A percentile compares a stretch with the other conserved stretches of the same genome.
These are phyloP conservation scores for Naganishia vishniacii DNA, from an alignment of 768 basidiomycete genomes.

Conservation along the genomic window DNA sequence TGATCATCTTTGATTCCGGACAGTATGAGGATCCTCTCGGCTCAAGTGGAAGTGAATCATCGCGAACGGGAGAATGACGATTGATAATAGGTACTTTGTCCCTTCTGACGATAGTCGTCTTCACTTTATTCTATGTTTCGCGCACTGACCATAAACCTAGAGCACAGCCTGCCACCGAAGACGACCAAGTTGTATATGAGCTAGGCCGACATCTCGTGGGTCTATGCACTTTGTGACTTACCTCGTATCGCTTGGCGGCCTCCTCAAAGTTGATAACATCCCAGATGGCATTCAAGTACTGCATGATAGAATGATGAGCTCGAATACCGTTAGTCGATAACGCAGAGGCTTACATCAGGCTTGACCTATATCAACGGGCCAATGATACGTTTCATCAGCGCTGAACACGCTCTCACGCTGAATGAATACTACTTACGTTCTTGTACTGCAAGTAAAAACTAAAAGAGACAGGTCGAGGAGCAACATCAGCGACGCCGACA, in stretches of 20 bases:
- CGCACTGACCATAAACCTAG: no score
- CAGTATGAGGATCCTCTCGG: no score
- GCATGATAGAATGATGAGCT: conserved; percentile 7
- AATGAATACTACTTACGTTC: conserved; percentile 54
- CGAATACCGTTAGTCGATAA: background rate
- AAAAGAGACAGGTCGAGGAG: no score
- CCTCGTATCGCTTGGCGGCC: conserved; percentile 65
- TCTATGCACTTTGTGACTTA: conserved; percentile 21
- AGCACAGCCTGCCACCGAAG: conserved; percentile 9
- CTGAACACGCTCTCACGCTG: background rate
- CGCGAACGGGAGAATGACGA: no score
- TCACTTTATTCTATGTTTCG: no score
- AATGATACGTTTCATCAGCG: background rate
- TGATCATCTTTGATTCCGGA: no score
- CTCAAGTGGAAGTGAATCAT: no score
- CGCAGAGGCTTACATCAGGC: conserved; percentile 62
- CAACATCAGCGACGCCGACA: no score
- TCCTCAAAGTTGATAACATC: conserved; percentile 92
- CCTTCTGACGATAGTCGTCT: no score
- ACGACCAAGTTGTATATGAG: no score
- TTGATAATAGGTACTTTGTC: no score
- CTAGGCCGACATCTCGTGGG: no score
- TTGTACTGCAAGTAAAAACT: conserved; percentile 85
- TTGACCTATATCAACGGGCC: conserved; percentile 53
- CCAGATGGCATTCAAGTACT: conserved; percentile 96